These are phyloP conservation scores for Zymoseptoria passerinii DNA, from an alignment of 2,329 filamentous ascomycete species.

Conservation along the genomic window DNA sequence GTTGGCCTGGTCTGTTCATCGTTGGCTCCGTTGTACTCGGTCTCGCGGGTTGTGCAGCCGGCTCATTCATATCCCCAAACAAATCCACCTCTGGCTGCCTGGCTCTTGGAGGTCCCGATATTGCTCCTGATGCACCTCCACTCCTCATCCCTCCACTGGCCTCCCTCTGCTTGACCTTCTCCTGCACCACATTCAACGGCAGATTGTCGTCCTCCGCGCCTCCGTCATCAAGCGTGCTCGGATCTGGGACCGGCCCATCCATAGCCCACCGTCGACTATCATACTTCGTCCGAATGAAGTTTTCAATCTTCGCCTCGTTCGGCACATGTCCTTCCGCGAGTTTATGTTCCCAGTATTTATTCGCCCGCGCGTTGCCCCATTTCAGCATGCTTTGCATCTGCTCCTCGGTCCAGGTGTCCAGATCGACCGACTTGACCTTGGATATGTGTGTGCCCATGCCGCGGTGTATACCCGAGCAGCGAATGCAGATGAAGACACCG, in stretches of 20 bases:
- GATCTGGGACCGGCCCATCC: slow-evolving; percentile 91
- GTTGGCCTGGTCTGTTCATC: slow-evolving; percentile 44
- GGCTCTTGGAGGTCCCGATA: slow-evolving; percentile 11
- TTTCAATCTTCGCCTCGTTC: slow-evolving; percentile 97
- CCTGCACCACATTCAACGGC: slow-evolving; percentile 58
- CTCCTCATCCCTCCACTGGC: slow-evolving; percentile 35
- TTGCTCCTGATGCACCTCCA: slow-evolving; percentile 14
- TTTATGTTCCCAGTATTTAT: slow-evolving; percentile 99
- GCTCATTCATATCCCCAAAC: slow-evolving; percentile 62
- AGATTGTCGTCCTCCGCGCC: slow-evolving; percentile 61
- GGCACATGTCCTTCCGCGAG: slow-evolving; percentile 83
- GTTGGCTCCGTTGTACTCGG: slow-evolving; percentile 69
- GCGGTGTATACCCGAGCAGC: slow-evolving; percentile 93
- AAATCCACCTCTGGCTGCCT: slow-evolving; percentile 58
- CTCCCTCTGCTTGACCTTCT: slow-evolving; percentile 55
- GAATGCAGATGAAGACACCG: slow-evolving; percentile 92
- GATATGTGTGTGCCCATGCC: slow-evolving; percentile 99
- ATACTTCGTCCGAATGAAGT: slow-evolving; percentile 98
- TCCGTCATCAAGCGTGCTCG: slow-evolving; percentile 75
- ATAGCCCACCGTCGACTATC: slow-evolving; percentile 99
- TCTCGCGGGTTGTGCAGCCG: slow-evolving; percentile 49
- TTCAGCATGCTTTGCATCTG: slow-evolving; percentile 86
- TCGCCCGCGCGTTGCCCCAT: slow-evolving; percentile 94
- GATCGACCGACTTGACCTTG: slow-evolving; percentile 93
- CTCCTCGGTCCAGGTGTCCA: slow-evolving; percentile 98